phyloP scores from a whole-genome alignment of 257 asterid genomes.

The Nicotiana tabacum region DNA sequence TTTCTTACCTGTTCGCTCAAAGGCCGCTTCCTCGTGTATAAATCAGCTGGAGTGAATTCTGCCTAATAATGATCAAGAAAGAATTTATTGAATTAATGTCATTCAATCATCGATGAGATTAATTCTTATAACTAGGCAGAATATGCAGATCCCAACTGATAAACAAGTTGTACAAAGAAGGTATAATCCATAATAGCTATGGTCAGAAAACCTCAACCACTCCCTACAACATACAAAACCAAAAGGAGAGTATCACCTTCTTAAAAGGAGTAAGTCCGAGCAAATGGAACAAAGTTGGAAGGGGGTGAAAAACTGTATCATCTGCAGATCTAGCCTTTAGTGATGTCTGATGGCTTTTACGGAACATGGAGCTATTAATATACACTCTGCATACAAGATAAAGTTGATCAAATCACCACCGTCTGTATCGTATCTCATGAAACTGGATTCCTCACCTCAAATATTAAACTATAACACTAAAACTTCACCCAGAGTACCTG shows the following conservation, averaged over 20 bases:
- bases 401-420: constrained; percentile 12
- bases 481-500: constrained; percentile 35
- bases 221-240: neutral
- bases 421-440: neutral
- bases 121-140: neutral
- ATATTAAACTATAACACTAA: neutral
- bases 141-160: neutral
- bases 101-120: neutral
- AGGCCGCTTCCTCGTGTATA: constrained; percentile 79
- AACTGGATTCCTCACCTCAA: constrained; percentile 7
- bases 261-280: constrained; percentile 75
- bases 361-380: constrained; percentile 76
- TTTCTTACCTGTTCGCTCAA: constrained; percentile 53
- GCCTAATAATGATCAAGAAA: constrained; percentile 43
- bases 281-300: constrained; percentile 77
- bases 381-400: constrained; percentile 50
- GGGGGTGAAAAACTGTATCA: constrained; percentile 76
- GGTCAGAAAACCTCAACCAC: neutral
- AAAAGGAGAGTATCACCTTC: constrained; percentile 43
- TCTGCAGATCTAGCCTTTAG: constrained; percentile 66
- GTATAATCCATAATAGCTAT: neutral
- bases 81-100: constrained; percentile 15
- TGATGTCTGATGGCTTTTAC: constrained; percentile 52
- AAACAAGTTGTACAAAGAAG: neutral
- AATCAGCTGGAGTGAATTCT: constrained; percentile 78